Conservation (phyloP, 2,329 filamentous ascomycete species). For the Cladosporium sp. region DNA sequence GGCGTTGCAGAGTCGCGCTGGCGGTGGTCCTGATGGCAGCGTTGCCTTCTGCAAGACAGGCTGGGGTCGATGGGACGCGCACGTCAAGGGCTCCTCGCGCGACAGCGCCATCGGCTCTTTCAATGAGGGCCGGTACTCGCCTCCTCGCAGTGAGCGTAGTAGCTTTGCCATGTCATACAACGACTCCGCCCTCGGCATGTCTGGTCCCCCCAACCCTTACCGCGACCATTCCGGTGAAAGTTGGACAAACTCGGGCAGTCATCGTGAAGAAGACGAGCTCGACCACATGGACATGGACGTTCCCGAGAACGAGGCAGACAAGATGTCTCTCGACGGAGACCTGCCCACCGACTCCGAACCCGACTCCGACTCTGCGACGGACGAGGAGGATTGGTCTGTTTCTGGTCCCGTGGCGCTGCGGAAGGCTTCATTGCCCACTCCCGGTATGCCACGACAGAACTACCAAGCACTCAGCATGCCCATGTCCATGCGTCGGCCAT, state of each 20-base stretch:
- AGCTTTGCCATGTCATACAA: slow-evolving; percentile 32
- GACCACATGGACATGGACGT: slow-evolving; percentile 55
- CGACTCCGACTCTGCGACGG: slow-evolving; percentile 61
- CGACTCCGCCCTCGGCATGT: slow-evolving; percentile 31
- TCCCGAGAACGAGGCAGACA: slow-evolving; percentile 83
- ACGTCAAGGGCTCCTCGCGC: slow-evolving; percentile 54
- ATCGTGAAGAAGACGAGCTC: slow-evolving; percentile 58
- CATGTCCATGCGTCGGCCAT: slow-evolving; percentile 24
- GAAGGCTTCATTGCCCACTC: slow-evolving; percentile 48
- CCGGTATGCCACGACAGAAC: slow-evolving; percentile 23
- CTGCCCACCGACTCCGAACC: slow-evolving; percentile 51
- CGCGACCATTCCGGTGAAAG: slow-evolving; percentile 50
- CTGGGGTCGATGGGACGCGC: slow-evolving; percentile 94
- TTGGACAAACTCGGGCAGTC: slow-evolving; percentile 60
- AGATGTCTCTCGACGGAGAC: slow-evolving; percentile 82
- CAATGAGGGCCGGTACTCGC: slow-evolving; percentile 37
- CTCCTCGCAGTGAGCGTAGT: slow-evolving; percentile 47
- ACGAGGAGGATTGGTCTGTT: slow-evolving; percentile 51
- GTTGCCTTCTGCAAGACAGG: slow-evolving; percentile 92
- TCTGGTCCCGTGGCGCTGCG: slow-evolving; percentile 48
- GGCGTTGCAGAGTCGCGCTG: slow-evolving; percentile 76
- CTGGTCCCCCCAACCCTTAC: slow-evolving; percentile 21
- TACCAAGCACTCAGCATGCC: slow-evolving; percentile 29
- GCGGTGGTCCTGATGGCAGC: slow-evolving; percentile 59
- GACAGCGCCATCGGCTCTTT: slow-evolving; percentile 37